phyloP scores from a whole-genome alignment of 2,329 filamentous ascomycete genomes.

The Plenodomus tracheiphilus region DNA sequence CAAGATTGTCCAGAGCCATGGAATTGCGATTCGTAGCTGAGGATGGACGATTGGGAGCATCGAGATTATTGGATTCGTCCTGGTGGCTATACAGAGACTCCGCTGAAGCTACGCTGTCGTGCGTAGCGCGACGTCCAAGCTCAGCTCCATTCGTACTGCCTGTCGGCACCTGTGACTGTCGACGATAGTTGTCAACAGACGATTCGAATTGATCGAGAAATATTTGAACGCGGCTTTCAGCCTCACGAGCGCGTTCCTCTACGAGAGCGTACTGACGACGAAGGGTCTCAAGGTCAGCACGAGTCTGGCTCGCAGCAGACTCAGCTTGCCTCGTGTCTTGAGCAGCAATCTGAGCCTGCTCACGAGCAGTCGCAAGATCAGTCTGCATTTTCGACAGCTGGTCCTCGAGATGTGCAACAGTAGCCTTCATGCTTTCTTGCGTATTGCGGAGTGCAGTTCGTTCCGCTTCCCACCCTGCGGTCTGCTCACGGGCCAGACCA shows the following conservation, averaged over 20 bases:
- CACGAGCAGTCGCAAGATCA: constrained; percentile 68
- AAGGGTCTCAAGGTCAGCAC: constrained; percentile 75
- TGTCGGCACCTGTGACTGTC: constrained; percentile 60
- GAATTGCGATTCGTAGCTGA: constrained; percentile 56
- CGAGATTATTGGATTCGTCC: constrained; percentile 41
- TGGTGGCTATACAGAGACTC: constrained; percentile 55
- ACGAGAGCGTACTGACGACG: constrained; percentile 80
- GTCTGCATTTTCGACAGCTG: constrained; percentile 69
- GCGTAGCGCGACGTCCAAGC: constrained; percentile 47
- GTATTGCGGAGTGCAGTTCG: constrained; percentile 67
- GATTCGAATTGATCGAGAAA: constrained; percentile 92
- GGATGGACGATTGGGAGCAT: constrained; percentile 29
- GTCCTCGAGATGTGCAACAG: constrained; percentile 69
- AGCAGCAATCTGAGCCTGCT: constrained; percentile 70
- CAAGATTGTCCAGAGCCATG: constrained; percentile 83
- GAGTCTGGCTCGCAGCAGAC: constrained; percentile 57
- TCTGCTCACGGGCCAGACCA: constrained; percentile 48
- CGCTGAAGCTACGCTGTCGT: constrained; percentile 64
- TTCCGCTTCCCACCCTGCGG: constrained; percentile 74
- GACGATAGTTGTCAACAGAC: constrained; percentile 92
- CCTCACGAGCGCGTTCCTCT: constrained; percentile 82
- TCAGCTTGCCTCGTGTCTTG: constrained; percentile 57
- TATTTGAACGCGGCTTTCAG: constrained; percentile 89
- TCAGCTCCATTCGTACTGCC: constrained; percentile 38
- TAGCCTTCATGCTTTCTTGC: constrained; percentile 68